Base-by-base conservation (phyloP, 768 basidiomycete species). In the Podaxis sp. region DNA sequence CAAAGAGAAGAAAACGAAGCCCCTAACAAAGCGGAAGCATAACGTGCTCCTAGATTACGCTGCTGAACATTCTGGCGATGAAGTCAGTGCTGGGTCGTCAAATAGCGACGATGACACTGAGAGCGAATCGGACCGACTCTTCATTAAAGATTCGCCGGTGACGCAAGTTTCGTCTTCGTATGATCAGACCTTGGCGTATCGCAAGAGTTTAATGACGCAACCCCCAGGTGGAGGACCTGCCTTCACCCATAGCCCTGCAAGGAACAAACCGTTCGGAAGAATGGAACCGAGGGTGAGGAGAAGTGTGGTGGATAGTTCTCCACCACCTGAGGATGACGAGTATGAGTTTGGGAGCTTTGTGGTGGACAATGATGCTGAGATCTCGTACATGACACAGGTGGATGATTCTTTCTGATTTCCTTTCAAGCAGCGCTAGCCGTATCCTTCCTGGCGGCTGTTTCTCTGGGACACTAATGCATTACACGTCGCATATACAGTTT, bases 1-100 rank as follows among this genome's bases (percentile, higher is more conserved):
- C 47, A 65, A 69, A 57, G 49, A 40, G 38, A 63, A 62, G 47
- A 64, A 66, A 36, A 22, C 54, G 12, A 69, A 73, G 55, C 72
- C 73, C 2, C 67, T 74, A 22, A 68, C 65, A 38, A 68, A 49
- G 17, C 43, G 61, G 41, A 69, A 70, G 57, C 69, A 63, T 40
- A 71, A 82, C 71, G 67, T 69, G 1, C 77, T 87, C 69, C 78
- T 91, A 56, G 91, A 91, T 66, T 77, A 84, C 37, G 88, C 87
- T 69, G 93, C 93, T 2, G 73, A 73, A 17, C 93, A 93, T 67
- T 94, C 93, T 8, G 93, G 91, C 19, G 91, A 91, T 61, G 93
- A 94, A 68, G 78, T 79, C 59, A 88, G 87, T 67, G 82, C 79
- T 59, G 90, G 90, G 37, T 78, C 76, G 0, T 88, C 87, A 0